phyloP scores from a whole-genome alignment of 257 asterid genomes.

The Jaltomata sinuosa region DNA sequence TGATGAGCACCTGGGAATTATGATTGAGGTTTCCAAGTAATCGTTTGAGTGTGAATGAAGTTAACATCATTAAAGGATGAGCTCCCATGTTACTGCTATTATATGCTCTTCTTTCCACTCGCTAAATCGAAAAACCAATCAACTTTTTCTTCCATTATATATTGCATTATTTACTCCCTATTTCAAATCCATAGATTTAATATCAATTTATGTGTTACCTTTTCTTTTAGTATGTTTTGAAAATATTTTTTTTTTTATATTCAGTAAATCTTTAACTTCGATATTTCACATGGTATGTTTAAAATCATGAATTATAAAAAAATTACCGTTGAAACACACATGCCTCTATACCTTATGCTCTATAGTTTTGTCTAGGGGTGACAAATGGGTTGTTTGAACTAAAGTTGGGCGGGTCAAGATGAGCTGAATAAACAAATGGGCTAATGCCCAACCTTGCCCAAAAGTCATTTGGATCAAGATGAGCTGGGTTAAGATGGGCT shows the following conservation, averaged over 20 bases:
- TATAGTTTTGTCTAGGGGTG: too few species aligned
- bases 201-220: background rate
- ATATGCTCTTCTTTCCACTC: slow-evolving; percentile 9
- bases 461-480: too few species aligned
- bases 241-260: background rate
- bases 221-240: background rate
- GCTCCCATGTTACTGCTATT: slow-evolving; percentile 32
- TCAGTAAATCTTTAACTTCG: background rate
- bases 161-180: background rate
- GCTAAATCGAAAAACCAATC: background rate
- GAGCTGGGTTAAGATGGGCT: too few species aligned
- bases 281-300: background rate
- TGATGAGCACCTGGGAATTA: background rate
- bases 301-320: background rate
- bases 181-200: too few species aligned
- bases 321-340: too few species aligned
- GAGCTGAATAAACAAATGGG: too few species aligned
- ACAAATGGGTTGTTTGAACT: too few species aligned
- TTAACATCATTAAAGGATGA: slow-evolving; percentile 33
- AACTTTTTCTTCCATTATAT: background rate
- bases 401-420: too few species aligned
- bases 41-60: slow-evolving; percentile 34
- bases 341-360: too few species aligned
- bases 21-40: slow-evolving; percentile 6
- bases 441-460: too few species aligned